These are phyloP conservation scores for Fremontodendron californicum DNA, from an alignment of 345 rosid species.

Conservation along the genomic window DNA sequence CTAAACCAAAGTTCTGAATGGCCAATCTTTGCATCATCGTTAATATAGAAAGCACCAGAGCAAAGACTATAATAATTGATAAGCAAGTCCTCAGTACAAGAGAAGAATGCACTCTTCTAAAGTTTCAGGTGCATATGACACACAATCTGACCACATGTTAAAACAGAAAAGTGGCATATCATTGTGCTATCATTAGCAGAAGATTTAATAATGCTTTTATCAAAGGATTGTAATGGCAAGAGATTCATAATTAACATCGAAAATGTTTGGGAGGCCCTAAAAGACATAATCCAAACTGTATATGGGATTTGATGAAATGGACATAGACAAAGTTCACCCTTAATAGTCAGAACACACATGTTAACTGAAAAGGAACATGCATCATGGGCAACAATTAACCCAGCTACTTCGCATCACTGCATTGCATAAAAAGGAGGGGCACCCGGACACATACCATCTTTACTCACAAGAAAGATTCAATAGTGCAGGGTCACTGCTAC, in stretches of 20 bases:
- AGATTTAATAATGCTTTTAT: not conserved
- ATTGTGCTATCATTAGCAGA: not conserved
- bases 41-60: not conserved
- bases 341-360: not conserved
- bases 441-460: not conserved
- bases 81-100: not conserved
- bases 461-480: not conserved
- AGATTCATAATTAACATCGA: not conserved
- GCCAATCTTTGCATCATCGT: not conserved
- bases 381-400: not conserved
- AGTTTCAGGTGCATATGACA: not conserved
- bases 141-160: not conserved
- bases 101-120: not conserved
- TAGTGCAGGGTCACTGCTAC: not conserved
- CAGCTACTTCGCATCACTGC: not conserved
- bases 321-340: not conserved
- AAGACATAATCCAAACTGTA: not conserved
- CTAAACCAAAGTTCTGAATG: not conserved
- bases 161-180: not conserved
- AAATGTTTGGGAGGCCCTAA: not conserved
- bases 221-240: not conserved
- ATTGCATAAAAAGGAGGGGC: not conserved
- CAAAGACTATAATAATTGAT: slow-evolving; percentile 1
- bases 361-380: not conserved
- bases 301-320: not conserved